Conservation (phyloP, 139 green algal species). For the Ettlia oleoabundans region DNA sequence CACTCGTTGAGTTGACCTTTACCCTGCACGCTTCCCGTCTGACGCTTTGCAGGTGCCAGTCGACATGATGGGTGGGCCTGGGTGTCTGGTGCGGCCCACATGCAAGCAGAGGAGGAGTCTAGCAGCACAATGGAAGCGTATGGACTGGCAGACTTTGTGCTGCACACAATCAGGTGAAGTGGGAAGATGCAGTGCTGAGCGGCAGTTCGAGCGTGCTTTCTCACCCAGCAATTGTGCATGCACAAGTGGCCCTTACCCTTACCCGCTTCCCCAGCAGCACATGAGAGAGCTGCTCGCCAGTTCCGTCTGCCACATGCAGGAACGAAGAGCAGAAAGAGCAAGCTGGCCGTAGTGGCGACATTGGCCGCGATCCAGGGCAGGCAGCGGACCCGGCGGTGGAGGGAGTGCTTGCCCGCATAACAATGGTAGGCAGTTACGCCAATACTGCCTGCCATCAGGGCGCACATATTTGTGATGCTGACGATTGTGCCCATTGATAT, state of each 20-base stretch:
- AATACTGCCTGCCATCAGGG: not conserved
- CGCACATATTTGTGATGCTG: too few relatives aligned
- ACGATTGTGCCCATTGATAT: too few relatives aligned
- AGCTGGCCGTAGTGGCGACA: not conserved
- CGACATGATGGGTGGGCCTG: slow-evolving; percentile 41
- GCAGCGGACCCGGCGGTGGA: not conserved
- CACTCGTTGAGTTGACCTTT: too few relatives aligned
- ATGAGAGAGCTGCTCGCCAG: too few relatives aligned
- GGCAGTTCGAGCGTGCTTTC: too few relatives aligned
- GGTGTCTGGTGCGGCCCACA: not conserved
- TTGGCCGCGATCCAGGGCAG: not conserved
- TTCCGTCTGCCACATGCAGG: not conserved
- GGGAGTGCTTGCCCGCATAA: not conserved
- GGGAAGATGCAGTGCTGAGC: too few relatives aligned
- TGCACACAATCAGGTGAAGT: slow-evolving; percentile 36
- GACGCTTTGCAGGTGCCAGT: not conserved
- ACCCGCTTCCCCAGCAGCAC: too few relatives aligned
- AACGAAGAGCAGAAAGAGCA: slow-evolving; percentile 16
- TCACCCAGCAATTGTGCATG: too few relatives aligned
- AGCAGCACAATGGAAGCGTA: slow-evolving; percentile 36
- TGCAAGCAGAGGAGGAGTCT: not conserved
- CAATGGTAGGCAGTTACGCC: not conserved
- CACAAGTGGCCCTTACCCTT: too few relatives aligned
- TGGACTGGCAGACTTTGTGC: slow-evolving; percentile 49
- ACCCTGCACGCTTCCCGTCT: too few relatives aligned